These are phyloP conservation scores for Diplodia corticola DNA, from an alignment of 2,329 filamentous ascomycete species.

Conservation along the genomic window DNA sequence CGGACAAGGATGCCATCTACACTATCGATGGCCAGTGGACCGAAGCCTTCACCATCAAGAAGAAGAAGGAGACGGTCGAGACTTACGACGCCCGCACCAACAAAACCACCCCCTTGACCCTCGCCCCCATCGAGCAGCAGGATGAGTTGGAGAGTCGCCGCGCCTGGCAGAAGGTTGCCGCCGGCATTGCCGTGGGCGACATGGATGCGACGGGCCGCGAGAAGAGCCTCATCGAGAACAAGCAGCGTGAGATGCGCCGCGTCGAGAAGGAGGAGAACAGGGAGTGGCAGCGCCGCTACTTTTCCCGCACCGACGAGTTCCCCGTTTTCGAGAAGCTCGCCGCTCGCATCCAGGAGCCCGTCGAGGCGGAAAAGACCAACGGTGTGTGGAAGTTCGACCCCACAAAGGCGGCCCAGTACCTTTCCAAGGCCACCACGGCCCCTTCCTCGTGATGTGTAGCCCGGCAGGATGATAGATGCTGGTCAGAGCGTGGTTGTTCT, in stretches of 20 bases:
- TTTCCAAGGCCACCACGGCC: constrained; percentile 4
- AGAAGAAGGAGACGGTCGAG: constrained; percentile 45
- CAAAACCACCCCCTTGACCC: constrained; percentile 64
- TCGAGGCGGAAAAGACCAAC: constrained; percentile 66
- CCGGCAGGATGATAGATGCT: neutral
- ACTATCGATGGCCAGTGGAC: constrained; percentile 91
- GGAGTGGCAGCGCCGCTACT: constrained; percentile 83
- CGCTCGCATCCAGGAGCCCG: constrained; percentile 45
- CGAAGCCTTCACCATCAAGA: constrained; percentile 74
- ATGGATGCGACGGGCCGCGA: constrained; percentile 77
- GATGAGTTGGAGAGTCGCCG: constrained; percentile 84
- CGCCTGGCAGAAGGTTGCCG: constrained; percentile 84
- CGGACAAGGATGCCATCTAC: constrained; percentile 72
- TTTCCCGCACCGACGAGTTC: constrained; percentile 51
- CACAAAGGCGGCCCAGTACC: constrained; percentile 42
- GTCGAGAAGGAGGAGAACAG: constrained; percentile 73
- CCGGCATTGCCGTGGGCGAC: constrained; percentile 76
- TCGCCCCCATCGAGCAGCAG: constrained; percentile 75
- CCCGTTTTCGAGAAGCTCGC: constrained; percentile 52
- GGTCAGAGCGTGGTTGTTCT: neutral
- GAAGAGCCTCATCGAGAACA: constrained; percentile 87
- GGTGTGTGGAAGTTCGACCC: constrained; percentile 70
- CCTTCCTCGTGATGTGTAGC: constrained; percentile 1
- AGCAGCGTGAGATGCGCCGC: constrained; percentile 74
- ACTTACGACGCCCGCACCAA: constrained; percentile 50